Base-by-base conservation (phyloP, 192 early-diverging fungal genomes). In the Coemansia sp. region DNA sequence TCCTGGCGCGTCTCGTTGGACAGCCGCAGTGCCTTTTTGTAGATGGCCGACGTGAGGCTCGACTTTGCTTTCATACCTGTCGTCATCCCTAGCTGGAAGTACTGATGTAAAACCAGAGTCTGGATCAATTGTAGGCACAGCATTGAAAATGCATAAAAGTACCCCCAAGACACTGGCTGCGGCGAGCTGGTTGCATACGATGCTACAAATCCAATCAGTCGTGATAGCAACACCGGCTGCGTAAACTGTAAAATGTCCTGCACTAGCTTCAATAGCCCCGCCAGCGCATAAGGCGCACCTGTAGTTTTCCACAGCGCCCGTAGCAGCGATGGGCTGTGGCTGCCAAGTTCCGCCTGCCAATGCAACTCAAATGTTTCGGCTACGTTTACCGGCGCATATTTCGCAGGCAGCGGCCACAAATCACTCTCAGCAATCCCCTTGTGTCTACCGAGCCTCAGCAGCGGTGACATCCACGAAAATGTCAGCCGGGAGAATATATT, bases 401-500 rank as follows among this genome's bases (percentile, higher is more conserved):
- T 66, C 3, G 53, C 57, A 5, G 85, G 72, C 52, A 96, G 73
- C 22, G 75, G 72, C 88, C 88, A 93, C 52, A 94, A 63, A 70
- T 97, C 93, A 9, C 87, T 86, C 68, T 85, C 80, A 2, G 76
- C 81, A 21, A 95, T 75, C 38, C 83, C 88, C 62, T 92, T 92
- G 39, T 67, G 60, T 54, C 87, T 86, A 7, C 94, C 94, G 19
- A 89, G 75, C 43, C 85, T 85, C 86, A 97, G 88, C 37, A 96
- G 66, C 5, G 86, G 82, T 55, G 90, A 86, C 86, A 98, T 90
- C 95, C 95, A 98, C 35, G 87, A 79, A 70, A 98, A 95, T 6
- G 89, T 86, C 2, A 93, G 65, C 11, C 83, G 83, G 14, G 89
- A 91, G 62, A 94, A 93, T 47, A 97, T 87, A 65, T 92, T 91